Evolutionary conservation across 2,329 filamentous ascomycete genomes (phyloP).

Genomic region (Lecanicillium sp.): DNA sequence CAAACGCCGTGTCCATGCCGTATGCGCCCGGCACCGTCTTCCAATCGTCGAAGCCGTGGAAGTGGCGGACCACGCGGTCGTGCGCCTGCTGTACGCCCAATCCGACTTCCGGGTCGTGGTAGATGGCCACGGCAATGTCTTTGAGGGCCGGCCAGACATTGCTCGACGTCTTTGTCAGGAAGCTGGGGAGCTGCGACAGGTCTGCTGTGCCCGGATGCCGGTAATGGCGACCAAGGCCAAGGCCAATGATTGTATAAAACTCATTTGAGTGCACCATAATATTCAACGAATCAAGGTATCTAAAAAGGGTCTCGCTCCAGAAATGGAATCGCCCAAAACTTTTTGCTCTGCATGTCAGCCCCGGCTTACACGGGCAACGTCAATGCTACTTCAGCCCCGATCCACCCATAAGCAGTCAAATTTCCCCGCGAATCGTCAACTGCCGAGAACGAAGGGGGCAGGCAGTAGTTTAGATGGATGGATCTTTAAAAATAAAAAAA

Average conservation of each 20-base stretch:
- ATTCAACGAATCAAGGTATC: too few relatives aligned
- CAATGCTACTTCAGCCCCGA: neutral
- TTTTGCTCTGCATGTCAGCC: neutral
- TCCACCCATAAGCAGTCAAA: neutral
- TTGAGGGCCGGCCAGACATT: slow-evolving; percentile 13
- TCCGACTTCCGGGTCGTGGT: slow-evolving; percentile 16
- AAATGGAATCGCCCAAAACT: neutral
- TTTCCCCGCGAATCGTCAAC: neutral
- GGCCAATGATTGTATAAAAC: neutral
- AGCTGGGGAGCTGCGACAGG: neutral
- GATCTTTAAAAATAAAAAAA: too few relatives aligned
- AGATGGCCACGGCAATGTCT: slow-evolving; percentile 15
- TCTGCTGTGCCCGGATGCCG: neutral
- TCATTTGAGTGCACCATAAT: too few relatives aligned
- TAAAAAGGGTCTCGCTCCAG: too few relatives aligned
- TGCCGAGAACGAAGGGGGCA: too few relatives aligned
- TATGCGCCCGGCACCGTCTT: slow-evolving; percentile 10
- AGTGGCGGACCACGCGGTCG: slow-evolving; percentile 17
- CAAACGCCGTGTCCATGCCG: slow-evolving; percentile 15
- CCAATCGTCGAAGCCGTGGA: slow-evolving; percentile 14
- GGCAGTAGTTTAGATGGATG: too few relatives aligned
- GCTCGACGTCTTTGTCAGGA: neutral
- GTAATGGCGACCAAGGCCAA: neutral
- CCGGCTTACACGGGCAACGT: neutral
- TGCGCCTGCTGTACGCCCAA: slow-evolving; percentile 16